phyloP scores from a whole-genome alignment of 371 early-diverging fungal species.

The Entomophthora muscae region DNA sequence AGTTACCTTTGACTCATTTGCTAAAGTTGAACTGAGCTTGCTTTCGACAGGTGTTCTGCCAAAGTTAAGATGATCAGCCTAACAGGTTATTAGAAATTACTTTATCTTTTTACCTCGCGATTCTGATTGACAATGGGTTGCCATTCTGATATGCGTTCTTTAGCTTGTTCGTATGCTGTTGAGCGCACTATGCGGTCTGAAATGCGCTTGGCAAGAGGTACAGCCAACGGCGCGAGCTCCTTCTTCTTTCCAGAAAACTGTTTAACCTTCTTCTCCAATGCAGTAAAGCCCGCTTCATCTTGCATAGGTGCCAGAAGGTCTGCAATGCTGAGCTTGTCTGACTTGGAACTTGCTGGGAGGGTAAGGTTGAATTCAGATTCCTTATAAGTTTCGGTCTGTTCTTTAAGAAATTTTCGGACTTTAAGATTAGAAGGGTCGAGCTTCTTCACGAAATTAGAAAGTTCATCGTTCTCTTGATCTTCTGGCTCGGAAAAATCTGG shows the following conservation, averaged over 20 bases:
- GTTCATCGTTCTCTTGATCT: slow-evolving; percentile 19
- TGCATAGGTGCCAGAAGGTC: slow-evolving; percentile 51
- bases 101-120: slow-evolving; percentile 24
- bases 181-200: slow-evolving; percentile 70
- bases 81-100: not conserved
- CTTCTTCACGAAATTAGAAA: not conserved
- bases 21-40: slow-evolving; percentile 34
- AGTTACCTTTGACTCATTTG: slow-evolving; percentile 30
- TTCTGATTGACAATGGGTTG: slow-evolving; percentile 58
- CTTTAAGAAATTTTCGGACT: slow-evolving; percentile 26
- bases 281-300: slow-evolving; percentile 33
- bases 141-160: slow-evolving; percentile 73
- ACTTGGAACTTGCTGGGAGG: slow-evolving; percentile 17
- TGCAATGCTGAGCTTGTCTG: slow-evolving; percentile 45
- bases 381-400: slow-evolving; percentile 48
- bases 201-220: slow-evolving; percentile 62
- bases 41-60: slow-evolving; percentile 20
- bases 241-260: slow-evolving; percentile 29
- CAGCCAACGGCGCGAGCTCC: slow-evolving; percentile 36
- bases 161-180: slow-evolving; percentile 63
- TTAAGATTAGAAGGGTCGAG: slow-evolving; percentile 16
- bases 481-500: slow-evolving; percentile 7
- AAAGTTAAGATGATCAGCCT: slow-evolving; percentile 66
- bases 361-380: slow-evolving; percentile 63
- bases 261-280: slow-evolving; percentile 38